Evolutionary conservation across 164 flowering plant genomes (phyloP), one percentile per base, ranked within the genome.

Genomic region (Aristolochia contorta): DNA sequence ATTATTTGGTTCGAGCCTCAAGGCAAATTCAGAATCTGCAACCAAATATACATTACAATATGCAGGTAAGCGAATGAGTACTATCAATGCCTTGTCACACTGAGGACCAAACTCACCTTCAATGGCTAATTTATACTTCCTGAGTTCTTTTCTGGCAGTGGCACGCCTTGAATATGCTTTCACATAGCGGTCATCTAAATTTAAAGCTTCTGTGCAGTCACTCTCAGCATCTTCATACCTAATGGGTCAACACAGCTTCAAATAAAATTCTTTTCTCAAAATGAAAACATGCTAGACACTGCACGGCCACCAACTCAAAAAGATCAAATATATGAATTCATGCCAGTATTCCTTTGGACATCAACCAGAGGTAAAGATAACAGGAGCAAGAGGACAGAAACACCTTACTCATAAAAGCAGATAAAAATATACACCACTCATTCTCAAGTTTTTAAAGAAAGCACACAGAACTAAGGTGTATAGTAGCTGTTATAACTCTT

Each of bases 81-180:
- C 6, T 7, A 37, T 37, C 6, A 49, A 1, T 4, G 4, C 6
- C 14, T 0, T 4, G 53, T 49, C 16, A 54, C 18, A 16, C 41
- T 14, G 52, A 43, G 19, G 50, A 41, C 30, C 54, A 65, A 37
- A 47, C 67, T 58, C 71, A 87, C 98, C 98, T 70, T 93, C 95
- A 58, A 81, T 54, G 54, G 91, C 76, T 65, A 75, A 91, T 77
- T 85, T 90, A 56, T 79, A 72, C 71, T 86, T 90, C 49, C 87
- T 83, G 64, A 93, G 86, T 76, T 93, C 97, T 76, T 81, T 93
- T 67, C 99, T 88, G 51, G 99, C 94, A 49, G 95, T 86, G 64
- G 97, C 89, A 62, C 99, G 82, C 15, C 99, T 82, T 70, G 99
- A 93, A 65, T 88, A 93, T 57, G 97, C 97, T 77, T 93, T 93